phyloP scores from a whole-genome alignment of 2,329 filamentous ascomycete species.

The Colletotrichum sp. region DNA sequence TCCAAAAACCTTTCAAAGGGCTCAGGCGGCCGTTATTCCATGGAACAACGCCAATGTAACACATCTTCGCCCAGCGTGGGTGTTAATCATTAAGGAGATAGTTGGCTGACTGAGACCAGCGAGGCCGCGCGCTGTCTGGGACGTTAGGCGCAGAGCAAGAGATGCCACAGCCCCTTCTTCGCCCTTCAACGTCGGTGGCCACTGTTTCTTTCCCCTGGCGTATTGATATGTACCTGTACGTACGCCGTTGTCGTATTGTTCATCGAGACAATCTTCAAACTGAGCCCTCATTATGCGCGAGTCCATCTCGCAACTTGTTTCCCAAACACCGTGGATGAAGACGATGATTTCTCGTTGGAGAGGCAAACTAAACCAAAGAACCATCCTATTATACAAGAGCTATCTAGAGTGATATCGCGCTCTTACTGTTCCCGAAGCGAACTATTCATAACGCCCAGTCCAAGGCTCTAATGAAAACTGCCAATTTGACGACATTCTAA shows the following conservation, averaged over 20 bases:
- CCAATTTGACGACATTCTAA: too few species aligned
- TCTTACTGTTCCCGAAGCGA: background rate
- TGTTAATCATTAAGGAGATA: rapidly evolving
- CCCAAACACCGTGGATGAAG: background rate
- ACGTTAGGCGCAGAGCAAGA: background rate
- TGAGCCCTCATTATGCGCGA: background rate
- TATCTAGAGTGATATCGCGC: rapidly evolving
- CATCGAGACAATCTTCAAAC: background rate
- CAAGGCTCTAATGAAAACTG: background rate
- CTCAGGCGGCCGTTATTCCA: background rate
- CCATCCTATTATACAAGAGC: background rate
- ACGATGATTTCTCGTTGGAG: background rate
- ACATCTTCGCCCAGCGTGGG: background rate
- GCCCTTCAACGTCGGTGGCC: background rate
- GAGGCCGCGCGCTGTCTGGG: rapidly evolving
- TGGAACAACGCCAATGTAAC: background rate
- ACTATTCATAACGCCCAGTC: background rate
- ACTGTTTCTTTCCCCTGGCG: background rate
- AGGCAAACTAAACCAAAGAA: background rate
- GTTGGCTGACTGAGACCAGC: background rate
- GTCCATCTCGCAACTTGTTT: background rate
- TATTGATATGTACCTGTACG: background rate
- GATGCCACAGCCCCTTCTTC: background rate
- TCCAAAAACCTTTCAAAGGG: background rate
- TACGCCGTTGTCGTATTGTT: background rate